phyloP scores from a whole-genome alignment of 768 basidiomycete species.

The Xerocomellus chrysenteron region DNA sequence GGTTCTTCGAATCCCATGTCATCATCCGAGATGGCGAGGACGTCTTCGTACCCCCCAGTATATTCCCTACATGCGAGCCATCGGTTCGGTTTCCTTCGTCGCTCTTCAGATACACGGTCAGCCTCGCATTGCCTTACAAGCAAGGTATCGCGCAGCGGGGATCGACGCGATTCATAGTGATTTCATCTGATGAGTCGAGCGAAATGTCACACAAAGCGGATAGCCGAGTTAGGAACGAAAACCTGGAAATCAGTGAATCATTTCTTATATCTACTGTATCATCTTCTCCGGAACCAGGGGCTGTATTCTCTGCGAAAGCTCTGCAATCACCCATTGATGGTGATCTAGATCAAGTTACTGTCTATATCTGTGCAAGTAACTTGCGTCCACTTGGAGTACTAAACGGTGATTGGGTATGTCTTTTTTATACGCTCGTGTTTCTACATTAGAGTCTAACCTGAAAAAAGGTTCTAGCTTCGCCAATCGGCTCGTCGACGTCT shows the following conservation, averaged over 20 bases:
- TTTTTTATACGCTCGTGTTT: neutral
- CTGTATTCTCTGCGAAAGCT: constrained; percentile 30
- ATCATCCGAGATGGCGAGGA: constrained; percentile 55
- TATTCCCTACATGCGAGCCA: constrained; percentile 18
- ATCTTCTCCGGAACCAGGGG: constrained; percentile 18
- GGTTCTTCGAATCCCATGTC: constrained; percentile 40
- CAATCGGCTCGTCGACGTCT: constrained; percentile 33
- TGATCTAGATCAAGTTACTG: constrained; percentile 48
- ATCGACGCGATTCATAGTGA: constrained; percentile 53
- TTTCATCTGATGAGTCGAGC: constrained; percentile 29
- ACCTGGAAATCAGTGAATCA: constrained; percentile 67
- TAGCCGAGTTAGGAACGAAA: constrained; percentile 32
- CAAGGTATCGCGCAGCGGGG: constrained; percentile 60
- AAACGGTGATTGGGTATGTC: constrained; percentile 75
- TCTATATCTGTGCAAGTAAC: constrained; percentile 64
- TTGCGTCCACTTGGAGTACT: constrained; percentile 65
- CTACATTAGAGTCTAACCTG: neutral
- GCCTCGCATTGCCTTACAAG: constrained; percentile 66
- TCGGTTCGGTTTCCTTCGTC: constrained; percentile 8
- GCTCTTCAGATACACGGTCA: constrained; percentile 45
- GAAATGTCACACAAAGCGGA: constrained; percentile 4
- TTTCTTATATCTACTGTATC: constrained; percentile 62
- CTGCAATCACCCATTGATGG: constrained; percentile 35
- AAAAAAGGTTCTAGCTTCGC: constrained; percentile 51
- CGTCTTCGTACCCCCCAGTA: constrained; percentile 29